phyloP scores from a whole-genome alignment of 73 alveolate species.

The Durusdinium trenchii region DNA sequence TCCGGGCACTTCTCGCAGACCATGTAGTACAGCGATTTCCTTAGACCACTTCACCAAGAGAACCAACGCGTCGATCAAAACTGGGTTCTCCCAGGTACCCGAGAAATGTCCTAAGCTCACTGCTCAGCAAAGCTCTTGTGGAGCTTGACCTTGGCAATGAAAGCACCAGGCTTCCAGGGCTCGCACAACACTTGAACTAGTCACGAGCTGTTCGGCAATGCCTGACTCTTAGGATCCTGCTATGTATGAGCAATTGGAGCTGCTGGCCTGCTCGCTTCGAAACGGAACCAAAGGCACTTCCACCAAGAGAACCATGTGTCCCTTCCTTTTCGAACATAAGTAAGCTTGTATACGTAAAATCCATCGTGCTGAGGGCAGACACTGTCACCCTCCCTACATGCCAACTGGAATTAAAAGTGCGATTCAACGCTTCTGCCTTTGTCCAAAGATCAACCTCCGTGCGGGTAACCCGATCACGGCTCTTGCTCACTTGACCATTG shows the following conservation, averaged over 20 bases:
- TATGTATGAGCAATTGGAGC: constrained; percentile 55
- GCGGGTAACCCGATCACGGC: constrained; percentile 94
- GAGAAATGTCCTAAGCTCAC: not conserved
- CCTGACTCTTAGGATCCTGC: not conserved
- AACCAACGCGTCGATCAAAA: not conserved
- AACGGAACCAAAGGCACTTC: not conserved
- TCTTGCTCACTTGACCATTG: constrained; percentile 85
- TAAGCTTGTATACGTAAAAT: no score
- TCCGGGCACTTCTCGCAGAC: constrained; percentile 68
- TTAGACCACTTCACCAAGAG: not conserved
- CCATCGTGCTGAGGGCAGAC: not conserved
- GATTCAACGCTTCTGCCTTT: constrained; percentile 61
- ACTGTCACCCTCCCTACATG: not conserved
- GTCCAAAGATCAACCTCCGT: constrained; percentile 91
- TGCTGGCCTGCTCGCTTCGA: constrained; percentile 51
- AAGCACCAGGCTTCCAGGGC: not conserved
- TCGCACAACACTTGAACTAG: no score
- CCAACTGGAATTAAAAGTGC: not conserved
- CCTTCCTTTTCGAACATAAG: not conserved
- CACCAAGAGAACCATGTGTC: not conserved
- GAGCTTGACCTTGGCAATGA: constrained; percentile 36
- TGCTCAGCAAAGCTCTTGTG: constrained; percentile 88
- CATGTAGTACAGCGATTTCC: constrained; percentile 91
- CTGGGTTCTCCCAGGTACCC: not conserved
- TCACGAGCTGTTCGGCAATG: not conserved